Conservation (phyloP, 2,329 filamentous ascomycete genomes). For the Coniochaeta sp. region DNA sequence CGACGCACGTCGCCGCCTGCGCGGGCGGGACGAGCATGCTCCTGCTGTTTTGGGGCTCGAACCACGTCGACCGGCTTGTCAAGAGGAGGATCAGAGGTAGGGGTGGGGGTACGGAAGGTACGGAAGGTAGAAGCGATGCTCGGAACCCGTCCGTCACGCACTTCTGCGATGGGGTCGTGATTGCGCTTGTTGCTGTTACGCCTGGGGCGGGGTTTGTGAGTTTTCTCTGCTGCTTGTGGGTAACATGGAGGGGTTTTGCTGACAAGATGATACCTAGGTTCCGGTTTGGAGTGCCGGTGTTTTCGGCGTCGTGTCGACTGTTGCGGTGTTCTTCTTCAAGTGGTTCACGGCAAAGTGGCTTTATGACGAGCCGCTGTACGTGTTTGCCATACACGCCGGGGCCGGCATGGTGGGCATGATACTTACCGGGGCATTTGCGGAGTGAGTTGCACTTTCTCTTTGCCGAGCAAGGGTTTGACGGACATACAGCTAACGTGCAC, state of each 20-base stretch:
- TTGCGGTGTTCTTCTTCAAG: slow-evolving; percentile 9
- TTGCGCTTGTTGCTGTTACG: slow-evolving; percentile 12
- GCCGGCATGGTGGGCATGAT: slow-evolving; percentile 52
- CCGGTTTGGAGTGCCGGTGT: slow-evolving; percentile 9
- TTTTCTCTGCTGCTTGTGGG: background rate
- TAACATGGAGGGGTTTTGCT: too few relatives aligned
- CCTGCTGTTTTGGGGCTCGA: background rate
- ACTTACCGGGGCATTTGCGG: slow-evolving; percentile 50
- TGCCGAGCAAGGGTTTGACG: too few relatives aligned
- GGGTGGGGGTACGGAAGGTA: too few relatives aligned
- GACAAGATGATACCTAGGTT: slow-evolving; percentile 4
- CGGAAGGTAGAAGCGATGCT: too few relatives aligned
- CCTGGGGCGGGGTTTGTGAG: slow-evolving; percentile 12
- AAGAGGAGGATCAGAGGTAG: slow-evolving; percentile 5
- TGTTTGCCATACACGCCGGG: slow-evolving; percentile 52
- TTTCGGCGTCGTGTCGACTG: slow-evolving; percentile 9
- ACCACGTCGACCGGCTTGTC: slow-evolving; percentile 6
- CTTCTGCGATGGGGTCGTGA: slow-evolving; percentile 12
- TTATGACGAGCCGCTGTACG: slow-evolving; percentile 35
- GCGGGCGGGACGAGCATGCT: slow-evolving; percentile 8
- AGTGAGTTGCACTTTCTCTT: slow-evolving; percentile 7
- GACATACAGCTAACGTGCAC: background rate
- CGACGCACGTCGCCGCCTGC: slow-evolving; percentile 11
- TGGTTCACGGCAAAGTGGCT: slow-evolving; percentile 5
- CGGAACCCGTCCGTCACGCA: slow-evolving; percentile 7